These are phyloP conservation scores for Marasmius fiardii DNA, from an alignment of 1,284 basidiomycete genomes.

Conservation along the genomic window DNA sequence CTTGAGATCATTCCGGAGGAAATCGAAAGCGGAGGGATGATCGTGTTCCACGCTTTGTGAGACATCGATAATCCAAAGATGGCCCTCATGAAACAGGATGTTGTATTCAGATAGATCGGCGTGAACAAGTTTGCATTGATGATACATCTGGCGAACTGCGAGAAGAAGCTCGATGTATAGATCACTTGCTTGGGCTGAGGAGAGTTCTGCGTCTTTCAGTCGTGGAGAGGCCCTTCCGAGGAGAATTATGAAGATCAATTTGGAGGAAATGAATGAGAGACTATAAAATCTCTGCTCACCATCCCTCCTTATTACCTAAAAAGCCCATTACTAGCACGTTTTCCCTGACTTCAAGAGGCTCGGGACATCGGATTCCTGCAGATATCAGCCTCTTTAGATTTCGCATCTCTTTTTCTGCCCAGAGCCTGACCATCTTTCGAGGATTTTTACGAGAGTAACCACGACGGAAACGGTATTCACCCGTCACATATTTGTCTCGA, in stretches of 20 bases:
- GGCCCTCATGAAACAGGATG: slow-evolving; percentile 79
- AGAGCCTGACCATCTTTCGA: slow-evolving; percentile 97
- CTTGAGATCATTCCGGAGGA: slow-evolving; percentile 88
- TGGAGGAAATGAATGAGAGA: not conserved
- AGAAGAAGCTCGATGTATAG: slow-evolving; percentile 85
- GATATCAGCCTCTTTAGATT: slow-evolving; percentile 85
- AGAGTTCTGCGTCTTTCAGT: slow-evolving; percentile 82
- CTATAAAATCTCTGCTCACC: slow-evolving; percentile 51
- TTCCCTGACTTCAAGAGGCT: slow-evolving; percentile 90
- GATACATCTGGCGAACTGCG: slow-evolving; percentile 83
- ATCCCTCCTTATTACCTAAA: slow-evolving; percentile 78
- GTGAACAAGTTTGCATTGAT: slow-evolving; percentile 91
- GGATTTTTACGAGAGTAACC: slow-evolving; percentile 94
- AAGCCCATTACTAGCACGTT: slow-evolving; percentile 98
- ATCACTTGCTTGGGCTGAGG: slow-evolving; percentile 45
- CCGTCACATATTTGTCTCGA: slow-evolving; percentile 90
- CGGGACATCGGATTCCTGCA: slow-evolving; percentile 85
- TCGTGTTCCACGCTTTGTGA: slow-evolving; percentile 99
- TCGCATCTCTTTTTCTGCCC: slow-evolving; percentile 99
- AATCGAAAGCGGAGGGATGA: slow-evolving; percentile 95
- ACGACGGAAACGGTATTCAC: slow-evolving; percentile 90
- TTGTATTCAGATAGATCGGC: slow-evolving; percentile 99
- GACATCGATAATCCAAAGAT: slow-evolving; percentile 96
- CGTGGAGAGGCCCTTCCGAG: slow-evolving; percentile 80
- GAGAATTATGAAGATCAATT: slow-evolving; percentile 8